A percentile compares a stretch with the other conserved stretches of the same genome.
phyloP scores from a whole-genome alignment of 208 protist species.

The Lotmaria passim region DNA sequence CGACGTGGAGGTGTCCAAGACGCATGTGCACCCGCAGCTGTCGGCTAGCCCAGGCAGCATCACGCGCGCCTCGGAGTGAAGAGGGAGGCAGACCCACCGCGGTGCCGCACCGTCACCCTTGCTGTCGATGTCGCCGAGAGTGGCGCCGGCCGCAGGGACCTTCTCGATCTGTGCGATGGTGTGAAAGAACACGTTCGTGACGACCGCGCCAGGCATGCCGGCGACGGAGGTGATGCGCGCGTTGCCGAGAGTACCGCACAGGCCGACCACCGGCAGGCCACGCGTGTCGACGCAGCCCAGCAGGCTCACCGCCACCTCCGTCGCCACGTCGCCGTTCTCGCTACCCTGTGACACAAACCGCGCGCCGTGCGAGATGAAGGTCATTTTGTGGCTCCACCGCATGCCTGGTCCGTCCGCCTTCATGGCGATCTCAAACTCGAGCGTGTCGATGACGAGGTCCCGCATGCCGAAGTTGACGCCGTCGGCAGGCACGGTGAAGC shows the following conservation, averaged over 20 bases:
- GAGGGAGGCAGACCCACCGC: slow-evolving; percentile 20
- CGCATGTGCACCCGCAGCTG: slow-evolving; percentile 22
- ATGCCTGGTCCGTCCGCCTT: neutral
- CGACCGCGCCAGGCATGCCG: slow-evolving; percentile 24
- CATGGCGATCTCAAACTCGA: slow-evolving; percentile 73
- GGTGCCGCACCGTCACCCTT: neutral
- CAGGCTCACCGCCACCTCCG: slow-evolving; percentile 27
- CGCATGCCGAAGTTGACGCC: slow-evolving; percentile 51
- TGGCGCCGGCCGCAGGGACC: neutral
- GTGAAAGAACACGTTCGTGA: slow-evolving; percentile 26
- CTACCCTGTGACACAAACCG: slow-evolving; percentile 12
- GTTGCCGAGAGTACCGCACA: slow-evolving; percentile 29
- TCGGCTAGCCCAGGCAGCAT: slow-evolving; percentile 11
- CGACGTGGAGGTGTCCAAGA: neutral
- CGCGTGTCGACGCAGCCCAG: slow-evolving; percentile 19
- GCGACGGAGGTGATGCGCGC: slow-evolving; percentile 4
- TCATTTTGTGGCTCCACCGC: slow-evolving; percentile 18
- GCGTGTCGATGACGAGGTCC: slow-evolving; percentile 49
- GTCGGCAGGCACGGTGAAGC: slow-evolving; percentile 69
- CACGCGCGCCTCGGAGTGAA: slow-evolving; percentile 24
- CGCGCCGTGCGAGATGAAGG: slow-evolving; percentile 33
- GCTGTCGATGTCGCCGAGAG: neutral
- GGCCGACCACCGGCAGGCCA: slow-evolving; percentile 24
- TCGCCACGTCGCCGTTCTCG: neutral
- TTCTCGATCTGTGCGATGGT: slow-evolving; percentile 19